These are phyloP conservation scores for Graphilbum fragrans DNA, from an alignment of 2,329 filamentous ascomycete genomes.

Conservation along the genomic window DNA sequence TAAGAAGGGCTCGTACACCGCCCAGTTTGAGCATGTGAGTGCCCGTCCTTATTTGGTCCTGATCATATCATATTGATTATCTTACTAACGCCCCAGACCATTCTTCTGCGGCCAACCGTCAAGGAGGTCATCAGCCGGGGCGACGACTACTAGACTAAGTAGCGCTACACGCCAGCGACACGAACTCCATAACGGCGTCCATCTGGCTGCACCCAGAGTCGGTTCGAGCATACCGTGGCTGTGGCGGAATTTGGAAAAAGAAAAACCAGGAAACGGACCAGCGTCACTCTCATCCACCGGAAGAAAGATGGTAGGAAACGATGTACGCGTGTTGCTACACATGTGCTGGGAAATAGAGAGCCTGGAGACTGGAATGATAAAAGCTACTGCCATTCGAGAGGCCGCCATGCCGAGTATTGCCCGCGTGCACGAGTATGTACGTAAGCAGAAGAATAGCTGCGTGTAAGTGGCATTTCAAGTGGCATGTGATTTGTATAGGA, in stretches of 20 bases:
- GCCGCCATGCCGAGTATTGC: too few relatives aligned
- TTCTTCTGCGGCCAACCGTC: constrained; percentile 63
- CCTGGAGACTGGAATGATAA: too few relatives aligned
- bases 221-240: too few relatives aligned
- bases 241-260: neutral
- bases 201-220: too few relatives aligned
- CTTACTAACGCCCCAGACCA: constrained; percentile 39
- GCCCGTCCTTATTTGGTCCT: neutral
- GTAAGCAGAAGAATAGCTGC: too few relatives aligned
- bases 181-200: too few relatives aligned
- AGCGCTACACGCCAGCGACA: neutral
- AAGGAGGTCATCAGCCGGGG: constrained; percentile 83
- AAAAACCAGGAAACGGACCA: neutral
- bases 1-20: constrained; percentile 88
- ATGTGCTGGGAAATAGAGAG: too few relatives aligned
- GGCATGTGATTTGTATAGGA: too few relatives aligned
- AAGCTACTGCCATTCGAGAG: too few relatives aligned
- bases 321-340: too few relatives aligned
- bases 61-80: neutral
- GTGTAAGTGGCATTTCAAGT: too few relatives aligned
- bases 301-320: neutral
- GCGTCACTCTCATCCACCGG: neutral
- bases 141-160: constrained; percentile 58
- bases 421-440: too few relatives aligned
- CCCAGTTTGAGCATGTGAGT: constrained; percentile 88